Conservation (phyloP, 2,329 filamentous ascomycete genomes). For the Aspergillus sp. region DNA sequence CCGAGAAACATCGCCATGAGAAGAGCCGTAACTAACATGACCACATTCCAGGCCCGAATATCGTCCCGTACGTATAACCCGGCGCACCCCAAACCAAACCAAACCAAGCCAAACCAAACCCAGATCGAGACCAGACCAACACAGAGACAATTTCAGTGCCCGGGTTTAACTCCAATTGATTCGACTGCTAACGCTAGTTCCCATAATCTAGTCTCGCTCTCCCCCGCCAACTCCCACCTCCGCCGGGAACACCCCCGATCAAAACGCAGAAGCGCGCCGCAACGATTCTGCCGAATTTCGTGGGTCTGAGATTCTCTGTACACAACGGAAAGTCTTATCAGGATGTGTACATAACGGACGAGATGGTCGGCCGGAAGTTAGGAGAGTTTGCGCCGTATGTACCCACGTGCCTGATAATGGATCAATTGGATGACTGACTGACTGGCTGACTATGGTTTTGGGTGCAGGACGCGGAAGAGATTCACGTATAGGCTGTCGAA, state of each 20-base stretch:
- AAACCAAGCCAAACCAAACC: neutral
- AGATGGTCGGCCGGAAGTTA: slow-evolving; percentile 95
- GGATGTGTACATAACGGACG: slow-evolving; percentile 81
- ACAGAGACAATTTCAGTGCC: no score
- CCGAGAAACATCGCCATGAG: neutral
- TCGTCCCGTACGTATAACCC: slow-evolving; percentile 61
- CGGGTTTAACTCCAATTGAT: neutral
- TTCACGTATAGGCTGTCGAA: slow-evolving; percentile 70
- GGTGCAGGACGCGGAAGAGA: slow-evolving; percentile 62
- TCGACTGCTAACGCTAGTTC: neutral
- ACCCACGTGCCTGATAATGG: neutral
- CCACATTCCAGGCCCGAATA: slow-evolving; percentile 59
- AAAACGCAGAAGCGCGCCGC: slow-evolving; percentile 83
- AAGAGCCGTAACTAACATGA: slow-evolving; percentile 8
- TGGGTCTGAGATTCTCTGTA: slow-evolving; percentile 83
- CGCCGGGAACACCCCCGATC: slow-evolving; percentile 70
- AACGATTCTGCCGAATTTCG: slow-evolving; percentile 89
- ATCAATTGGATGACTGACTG: neutral
- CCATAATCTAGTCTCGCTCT: slow-evolving; percentile 37
- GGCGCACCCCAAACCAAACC: neutral
- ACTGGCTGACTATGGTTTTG: neutral
- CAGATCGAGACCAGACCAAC: no score
- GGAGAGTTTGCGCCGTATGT: slow-evolving; percentile 88
- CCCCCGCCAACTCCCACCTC: slow-evolving; percentile 47
- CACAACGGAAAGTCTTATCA: slow-evolving; percentile 89